Conservation (phyloP, 371 early-diverging fungal species). For the Mucor circinelloides region DNA sequence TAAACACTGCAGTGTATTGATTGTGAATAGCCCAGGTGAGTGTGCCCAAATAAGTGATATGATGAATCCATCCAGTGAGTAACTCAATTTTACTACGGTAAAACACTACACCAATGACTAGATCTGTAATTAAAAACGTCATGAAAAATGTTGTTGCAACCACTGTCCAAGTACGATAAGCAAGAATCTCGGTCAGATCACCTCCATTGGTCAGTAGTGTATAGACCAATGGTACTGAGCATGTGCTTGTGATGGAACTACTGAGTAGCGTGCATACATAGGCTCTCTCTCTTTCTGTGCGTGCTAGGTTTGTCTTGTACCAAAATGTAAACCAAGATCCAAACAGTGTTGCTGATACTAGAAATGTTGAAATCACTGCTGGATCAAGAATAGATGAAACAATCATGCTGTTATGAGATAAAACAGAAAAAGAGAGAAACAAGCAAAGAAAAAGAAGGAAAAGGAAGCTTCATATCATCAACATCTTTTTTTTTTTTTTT, state of each 20-base stretch:
- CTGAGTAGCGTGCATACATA: constrained; percentile 40
- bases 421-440: background rate
- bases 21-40: constrained; percentile 33
- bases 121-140: constrained; percentile 50
- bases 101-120: constrained; percentile 44
- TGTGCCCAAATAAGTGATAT: constrained; percentile 43
- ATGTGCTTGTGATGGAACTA: constrained; percentile 30
- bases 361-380: constrained; percentile 3
- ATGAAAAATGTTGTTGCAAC: constrained; percentile 38
- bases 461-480: background rate
- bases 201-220: constrained; percentile 12
- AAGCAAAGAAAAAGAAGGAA: constrained; percentile 1
- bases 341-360: constrained; percentile 8
- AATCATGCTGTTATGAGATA: background rate
- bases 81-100: constrained; percentile 51
- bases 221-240: constrained; percentile 36
- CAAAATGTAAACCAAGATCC: constrained; percentile 22
- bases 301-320: constrained; percentile 7
- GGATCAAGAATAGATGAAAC: constrained; percentile 18
- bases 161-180: constrained; percentile 35
- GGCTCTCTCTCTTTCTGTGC: constrained; percentile 37
- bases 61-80: constrained; percentile 62
- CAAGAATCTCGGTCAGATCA: constrained; percentile 14
- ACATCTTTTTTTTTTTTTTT: background rate
- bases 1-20: constrained; percentile 30